Base-by-base conservation (phyloP, 495 filamentous ascomycete species). In the Daldinia childiae region DNA sequence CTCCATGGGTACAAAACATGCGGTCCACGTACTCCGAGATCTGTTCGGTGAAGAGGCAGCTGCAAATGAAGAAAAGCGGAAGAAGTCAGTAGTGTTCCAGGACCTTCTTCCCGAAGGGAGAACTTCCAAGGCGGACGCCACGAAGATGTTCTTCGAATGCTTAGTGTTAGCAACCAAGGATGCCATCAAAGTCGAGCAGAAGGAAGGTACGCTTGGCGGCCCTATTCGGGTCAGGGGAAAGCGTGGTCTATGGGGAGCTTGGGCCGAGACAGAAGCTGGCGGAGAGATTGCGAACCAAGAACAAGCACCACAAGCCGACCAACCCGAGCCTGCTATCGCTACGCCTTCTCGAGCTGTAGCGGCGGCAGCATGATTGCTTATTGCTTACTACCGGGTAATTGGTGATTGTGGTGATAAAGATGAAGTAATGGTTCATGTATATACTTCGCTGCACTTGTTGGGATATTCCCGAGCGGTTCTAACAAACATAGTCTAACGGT, bases 131-230 rank as follows among this genome's bases (percentile, higher is more conserved):
- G 89, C 89, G 12, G 95, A 98, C 72, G 96, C 96, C 3, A 98
- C 95, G 41, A 97, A 97, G 84, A 97, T 99, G 95, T 99, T 99
- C 82, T 98, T 98, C 66, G 96, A 99, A 81, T 89, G 94, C 38
- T 83, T 99, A 43, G 95, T 98, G 5, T 83, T 99, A 56, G 96
- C 96, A 11, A 99, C 95, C 12, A 98, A 98, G 84, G 96, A 98
- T 80, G 95, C 95, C 38, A 91, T 99, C 76, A 95, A 97, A 78
- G 92, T 98, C n/a, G 94, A 98, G 76, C 95, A 99, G 81, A 83
- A 85, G n/a, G 85, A 88, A 54, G 87, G 88, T 15, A 80, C 85
- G 34, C 87, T 97, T 41, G 93, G 93, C 50, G 90, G 87, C 4
- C 87, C 89, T 8, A 91, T 99, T 70, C 82, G 90, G 43, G 91